A percentile compares a stretch with the other conserved stretches of the same genome.
phyloP scores from a whole-genome alignment of 1,284 basidiomycete species.

The Trametes versicolor region DNA sequence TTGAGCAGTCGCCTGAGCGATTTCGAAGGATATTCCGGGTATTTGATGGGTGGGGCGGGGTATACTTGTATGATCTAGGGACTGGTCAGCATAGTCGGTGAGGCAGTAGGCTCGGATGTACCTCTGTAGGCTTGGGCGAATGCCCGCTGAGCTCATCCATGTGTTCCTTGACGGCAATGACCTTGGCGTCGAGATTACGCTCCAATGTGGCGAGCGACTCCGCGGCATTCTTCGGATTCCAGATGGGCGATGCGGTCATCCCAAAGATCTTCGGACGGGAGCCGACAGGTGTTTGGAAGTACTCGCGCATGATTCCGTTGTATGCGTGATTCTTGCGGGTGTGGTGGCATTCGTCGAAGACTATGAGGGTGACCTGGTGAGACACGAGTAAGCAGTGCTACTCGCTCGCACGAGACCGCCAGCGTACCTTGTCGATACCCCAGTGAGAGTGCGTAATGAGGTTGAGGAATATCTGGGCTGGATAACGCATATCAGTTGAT shows the following conservation, averaged over 20 bases:
- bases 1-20: constrained; percentile 64
- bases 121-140: constrained; percentile 74
- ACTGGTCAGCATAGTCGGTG: constrained; percentile 1
- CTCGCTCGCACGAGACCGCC: neutral
- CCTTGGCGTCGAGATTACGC: constrained; percentile 72
- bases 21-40: constrained; percentile 61
- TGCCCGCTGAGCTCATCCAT: constrained; percentile 68
- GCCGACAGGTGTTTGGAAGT: constrained; percentile 59
- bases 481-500: neutral
- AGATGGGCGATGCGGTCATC: constrained; percentile 88
- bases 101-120: constrained; percentile 40
- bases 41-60: constrained; percentile 56
- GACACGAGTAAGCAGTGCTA: neutral
- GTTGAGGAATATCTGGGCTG: constrained; percentile 85
- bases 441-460: constrained; percentile 83
- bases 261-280: constrained; percentile 85
- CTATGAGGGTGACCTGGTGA: constrained; percentile 72
- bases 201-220: constrained; percentile 73
- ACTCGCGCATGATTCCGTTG: constrained; percentile 83
- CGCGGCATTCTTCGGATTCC: constrained; percentile 73
- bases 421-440: constrained; percentile 67
- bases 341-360: constrained; percentile 89
- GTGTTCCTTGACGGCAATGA: constrained; percentile 77
- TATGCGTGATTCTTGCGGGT: constrained; percentile 84
- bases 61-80: constrained; percentile 67